phyloP scores from a whole-genome alignment of 352 stramenopile genomes.

The Phytophthora capsici region DNA sequence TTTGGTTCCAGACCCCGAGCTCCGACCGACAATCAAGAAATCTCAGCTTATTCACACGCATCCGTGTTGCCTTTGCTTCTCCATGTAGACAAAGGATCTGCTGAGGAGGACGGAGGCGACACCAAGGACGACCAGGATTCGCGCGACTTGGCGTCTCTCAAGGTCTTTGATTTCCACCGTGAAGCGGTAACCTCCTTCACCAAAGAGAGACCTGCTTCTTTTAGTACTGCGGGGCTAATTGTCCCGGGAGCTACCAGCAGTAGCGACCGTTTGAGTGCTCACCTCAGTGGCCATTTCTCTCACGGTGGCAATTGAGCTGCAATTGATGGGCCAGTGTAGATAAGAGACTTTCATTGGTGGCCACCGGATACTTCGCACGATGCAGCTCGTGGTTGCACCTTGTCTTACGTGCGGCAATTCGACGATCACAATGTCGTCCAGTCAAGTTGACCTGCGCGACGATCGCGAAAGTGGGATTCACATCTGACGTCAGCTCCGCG shows the following conservation, averaged over 20 bases:
- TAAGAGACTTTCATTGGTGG: neutral
- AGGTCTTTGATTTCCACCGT: slow-evolving; percentile 27
- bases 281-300: slow-evolving; percentile 1
- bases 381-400: neutral
- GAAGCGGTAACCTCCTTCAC: slow-evolving; percentile 29
- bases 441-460: slow-evolving; percentile 15
- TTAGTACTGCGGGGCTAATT: slow-evolving; percentile 23
- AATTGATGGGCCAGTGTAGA: neutral
- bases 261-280: slow-evolving; percentile 5
- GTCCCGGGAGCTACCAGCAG: slow-evolving; percentile 7
- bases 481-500: slow-evolving; percentile 24
- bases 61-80: slow-evolving; percentile 23
- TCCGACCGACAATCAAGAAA: slow-evolving; percentile 34
- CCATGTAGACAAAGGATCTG: slow-evolving; percentile 42
- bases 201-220: slow-evolving; percentile 24
- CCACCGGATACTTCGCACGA: neutral
- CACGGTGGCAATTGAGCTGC: slow-evolving; percentile 8
- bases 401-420: slow-evolving; percentile 3
- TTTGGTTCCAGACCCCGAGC: slow-evolving; percentile 9
- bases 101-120: slow-evolving; percentile 32
- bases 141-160: slow-evolving; percentile 25
- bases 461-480: slow-evolving; percentile 1
- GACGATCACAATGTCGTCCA: slow-evolving; percentile 5
- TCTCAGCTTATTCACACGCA: slow-evolving; percentile 25
- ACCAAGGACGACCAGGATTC: slow-evolving; percentile 26